Base-by-base conservation (phyloP, 345 rosid species). In the Salix suchowensis region DNA sequence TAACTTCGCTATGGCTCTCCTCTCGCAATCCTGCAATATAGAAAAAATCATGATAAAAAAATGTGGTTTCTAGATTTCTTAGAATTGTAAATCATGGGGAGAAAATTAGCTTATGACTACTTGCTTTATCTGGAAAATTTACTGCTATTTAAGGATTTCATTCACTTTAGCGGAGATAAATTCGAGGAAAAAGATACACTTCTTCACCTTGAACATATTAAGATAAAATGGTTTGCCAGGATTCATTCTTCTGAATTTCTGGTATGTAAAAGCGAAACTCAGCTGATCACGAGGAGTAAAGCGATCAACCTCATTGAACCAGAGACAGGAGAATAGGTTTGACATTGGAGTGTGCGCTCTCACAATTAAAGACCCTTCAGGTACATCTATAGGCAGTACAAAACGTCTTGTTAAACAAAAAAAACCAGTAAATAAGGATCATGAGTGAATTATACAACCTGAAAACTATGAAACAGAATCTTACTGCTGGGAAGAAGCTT, bases 261-360 rank as follows among this genome's bases (percentile, higher is more conserved):
- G 89, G 85, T 93, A 92, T 16, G 98, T 87, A 75, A 88, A 93
- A 5, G 96, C 87, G 76, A 93, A 96, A 85, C 99, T 96, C 69
- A 96, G 94, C 85, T 96, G 99, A 84, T 96, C 99, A 64, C 99
- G 92, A 54, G 98, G 89, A 81, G 99, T 96, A 78, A 96, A 96
- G 44, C 92, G 97, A 39, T 92, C 97, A 61, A 96, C 96, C 85
- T 96, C 99, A 50, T 96, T 96, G 89, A 91, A 96, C 99, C 99
- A 96, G 34, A 96, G 98, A 82, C 99, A 93, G 6, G 99, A 96
- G 80, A 96, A 96, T 69, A 96, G 84, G 78, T 96, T 96, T 19
- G 99, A 92, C 99, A 96, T 92, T 2, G 98, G 99, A 39, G 98
- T 93, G 83, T 96, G 99, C 0, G 97, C 99, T 81, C 98, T 84